A percentile compares a stretch with the other conserved stretches of the same genome.
Evolutionary conservation across 108 stramenopile genomes (phyloP).

Genomic region (Nannochloropsis salina): DNA sequence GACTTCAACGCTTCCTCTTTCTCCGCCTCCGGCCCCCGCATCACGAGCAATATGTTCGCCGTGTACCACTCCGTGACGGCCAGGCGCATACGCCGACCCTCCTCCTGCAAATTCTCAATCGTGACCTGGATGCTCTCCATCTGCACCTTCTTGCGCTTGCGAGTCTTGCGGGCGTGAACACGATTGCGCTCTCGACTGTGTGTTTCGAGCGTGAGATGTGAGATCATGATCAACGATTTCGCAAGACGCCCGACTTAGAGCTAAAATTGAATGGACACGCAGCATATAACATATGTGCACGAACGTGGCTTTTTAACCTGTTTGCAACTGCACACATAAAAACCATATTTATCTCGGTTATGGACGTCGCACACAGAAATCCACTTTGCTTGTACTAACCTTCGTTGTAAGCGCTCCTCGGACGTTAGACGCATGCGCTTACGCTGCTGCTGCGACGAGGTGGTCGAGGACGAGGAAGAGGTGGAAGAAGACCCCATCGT

Average conservation of each 20-base stretch:
- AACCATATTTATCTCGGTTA: too few species aligned
- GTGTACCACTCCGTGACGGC: conserved; percentile 71
- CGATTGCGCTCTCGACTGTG: conserved; percentile 76
- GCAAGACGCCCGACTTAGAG: too few species aligned
- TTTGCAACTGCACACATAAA: too few species aligned
- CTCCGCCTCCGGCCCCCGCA: conserved; percentile 32
- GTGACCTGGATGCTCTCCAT: conserved; percentile 66
- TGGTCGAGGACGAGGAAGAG: background rate
- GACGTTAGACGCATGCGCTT: conserved; percentile 7
- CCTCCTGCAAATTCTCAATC: conserved; percentile 64
- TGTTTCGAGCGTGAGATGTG: background rate
- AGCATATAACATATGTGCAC: too few species aligned
- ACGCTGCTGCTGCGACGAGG: background rate
- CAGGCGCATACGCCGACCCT: conserved; percentile 61
- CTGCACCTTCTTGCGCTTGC: conserved; percentile 79
- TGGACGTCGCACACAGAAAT: too few species aligned
- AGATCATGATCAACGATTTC: too few species aligned
- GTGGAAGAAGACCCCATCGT: background rate
- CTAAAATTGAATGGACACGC: too few species aligned
- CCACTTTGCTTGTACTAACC: background rate
- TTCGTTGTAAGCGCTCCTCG: conserved; percentile 1
- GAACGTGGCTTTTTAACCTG: too few species aligned
- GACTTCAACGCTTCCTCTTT: background rate
- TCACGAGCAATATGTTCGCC: conserved; percentile 72
- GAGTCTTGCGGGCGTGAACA: conserved; percentile 77